phyloP scores from a whole-genome alignment of 2,329 filamentous ascomycete species.

The Calonectria naviculata region DNA sequence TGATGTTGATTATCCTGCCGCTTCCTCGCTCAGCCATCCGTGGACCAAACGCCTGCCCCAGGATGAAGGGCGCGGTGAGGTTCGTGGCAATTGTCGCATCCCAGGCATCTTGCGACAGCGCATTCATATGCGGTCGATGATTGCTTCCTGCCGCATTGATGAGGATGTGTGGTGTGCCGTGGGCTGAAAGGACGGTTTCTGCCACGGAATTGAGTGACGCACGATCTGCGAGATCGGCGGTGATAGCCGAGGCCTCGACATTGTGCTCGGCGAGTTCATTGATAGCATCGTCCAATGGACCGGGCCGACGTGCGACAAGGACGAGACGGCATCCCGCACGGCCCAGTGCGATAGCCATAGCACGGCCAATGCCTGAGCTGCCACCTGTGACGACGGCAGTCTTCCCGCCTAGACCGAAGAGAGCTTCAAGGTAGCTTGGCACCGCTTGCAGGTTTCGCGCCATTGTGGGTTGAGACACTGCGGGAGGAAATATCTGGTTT shows the following conservation, averaged over 20 bases:
- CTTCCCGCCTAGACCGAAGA: constrained; percentile 44
- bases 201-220: constrained; percentile 26
- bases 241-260: constrained; percentile 34
- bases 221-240: constrained; percentile 30
- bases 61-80: constrained; percentile 45
- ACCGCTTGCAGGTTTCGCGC: constrained; percentile 16
- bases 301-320: constrained; percentile 42
- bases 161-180: constrained; percentile 45
- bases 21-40: constrained; percentile 44
- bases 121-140: constrained; percentile 43
- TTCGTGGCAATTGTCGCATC: constrained; percentile 46
- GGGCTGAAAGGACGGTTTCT: constrained; percentile 30
- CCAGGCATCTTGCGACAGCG: constrained; percentile 42
- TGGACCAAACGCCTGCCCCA: constrained; percentile 46
- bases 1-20: constrained; percentile 48
- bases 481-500: accelerated
- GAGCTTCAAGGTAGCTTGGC: constrained; percentile 38
- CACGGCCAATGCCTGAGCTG: constrained; percentile 48
- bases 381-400: constrained; percentile 46
- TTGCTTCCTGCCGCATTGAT: constrained; percentile 47
- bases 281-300: constrained; percentile 38
- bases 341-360: constrained; percentile 44
- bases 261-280: constrained; percentile 38
- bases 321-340: constrained; percentile 44
- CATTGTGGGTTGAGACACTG: constrained; percentile 14